phyloP scores from a whole-genome alignment of 2,329 filamentous ascomycete genomes.

The Colletotrichum cuscutae region DNA sequence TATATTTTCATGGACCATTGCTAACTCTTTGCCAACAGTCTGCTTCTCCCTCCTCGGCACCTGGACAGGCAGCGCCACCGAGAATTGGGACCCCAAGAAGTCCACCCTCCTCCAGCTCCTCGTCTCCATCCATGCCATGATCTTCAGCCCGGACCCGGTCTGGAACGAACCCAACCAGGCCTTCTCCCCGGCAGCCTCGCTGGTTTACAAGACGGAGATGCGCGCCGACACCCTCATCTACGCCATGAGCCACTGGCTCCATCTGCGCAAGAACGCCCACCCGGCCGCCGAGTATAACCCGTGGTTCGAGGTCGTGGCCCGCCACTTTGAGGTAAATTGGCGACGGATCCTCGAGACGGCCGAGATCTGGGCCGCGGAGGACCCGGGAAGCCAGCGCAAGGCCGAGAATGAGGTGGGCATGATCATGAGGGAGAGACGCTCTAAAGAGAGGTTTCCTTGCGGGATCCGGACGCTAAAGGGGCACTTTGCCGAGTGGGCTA shows the following conservation, averaged over 20 bases:
- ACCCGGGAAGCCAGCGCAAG: not conserved
- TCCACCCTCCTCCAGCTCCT: constrained; percentile 63
- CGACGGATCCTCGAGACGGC: not conserved
- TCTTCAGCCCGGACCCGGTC: constrained; percentile 63
- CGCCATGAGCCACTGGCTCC: constrained; percentile 44
- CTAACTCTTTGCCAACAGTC: constrained; percentile 43
- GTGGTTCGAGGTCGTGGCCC: constrained; percentile 14
- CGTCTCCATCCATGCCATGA: constrained; percentile 68
- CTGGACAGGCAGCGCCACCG: constrained; percentile 50
- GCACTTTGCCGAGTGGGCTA: not conserved
- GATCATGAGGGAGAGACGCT: not conserved
- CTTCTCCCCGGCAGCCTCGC: constrained; percentile 32
- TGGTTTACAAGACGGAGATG: constrained; percentile 44
- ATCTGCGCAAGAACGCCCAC: not conserved
- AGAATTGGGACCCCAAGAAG: constrained; percentile 54
- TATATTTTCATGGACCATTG: not conserved
- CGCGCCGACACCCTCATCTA: constrained; percentile 41
- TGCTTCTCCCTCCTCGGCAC: constrained; percentile 62
- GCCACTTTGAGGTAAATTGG: constrained; percentile 10
- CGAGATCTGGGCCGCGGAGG: not conserved
- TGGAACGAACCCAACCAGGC: constrained; percentile 63
- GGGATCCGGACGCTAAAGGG: not conserved
- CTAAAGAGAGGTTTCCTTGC: not conserved
- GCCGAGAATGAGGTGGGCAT: not conserved
- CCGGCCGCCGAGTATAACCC: not conserved